These are phyloP conservation scores for Parmales sp. DNA, from an alignment of 108 stramenopile genomes.

Conservation along the genomic window DNA sequence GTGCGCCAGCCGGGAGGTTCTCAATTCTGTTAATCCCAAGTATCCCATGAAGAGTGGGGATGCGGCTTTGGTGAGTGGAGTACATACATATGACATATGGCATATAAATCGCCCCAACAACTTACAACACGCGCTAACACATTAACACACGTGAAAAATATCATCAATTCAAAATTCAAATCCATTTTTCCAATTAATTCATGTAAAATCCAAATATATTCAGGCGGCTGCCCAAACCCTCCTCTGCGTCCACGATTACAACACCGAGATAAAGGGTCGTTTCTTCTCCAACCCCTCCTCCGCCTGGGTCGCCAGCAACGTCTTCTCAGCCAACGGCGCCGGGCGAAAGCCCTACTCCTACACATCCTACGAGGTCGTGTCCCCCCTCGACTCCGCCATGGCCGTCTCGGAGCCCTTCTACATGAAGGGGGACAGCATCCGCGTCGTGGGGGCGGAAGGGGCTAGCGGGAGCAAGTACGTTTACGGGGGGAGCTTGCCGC, in stretches of 20 bases:
- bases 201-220: background rate
- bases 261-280: slow-evolving; percentile 41
- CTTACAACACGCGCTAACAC: too few species aligned
- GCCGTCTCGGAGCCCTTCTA: slow-evolving; percentile 14
- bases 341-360: slow-evolving; percentile 14
- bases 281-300: slow-evolving; percentile 42
- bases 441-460: background rate
- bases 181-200: background rate
- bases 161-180: too few species aligned
- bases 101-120: background rate
- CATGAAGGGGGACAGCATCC: slow-evolving; percentile 16
- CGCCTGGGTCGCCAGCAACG: slow-evolving; percentile 14
- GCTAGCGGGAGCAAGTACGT: slow-evolving; percentile 2
- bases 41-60: slow-evolving; percentile 21
- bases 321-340: slow-evolving; percentile 21
- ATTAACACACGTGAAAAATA: too few species aligned
- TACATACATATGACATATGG: background rate
- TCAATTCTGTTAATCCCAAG: slow-evolving; percentile 26
- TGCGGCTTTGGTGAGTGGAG: slow-evolving; percentile 19
- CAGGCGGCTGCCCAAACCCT: slow-evolving; percentile 36
- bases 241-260: slow-evolving; percentile 52
- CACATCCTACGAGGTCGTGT: slow-evolving; percentile 3
- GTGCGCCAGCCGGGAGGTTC: background rate
- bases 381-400: background rate
- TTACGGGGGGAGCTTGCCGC: slow-evolving; percentile 17